Evolutionary conservation across 495 filamentous ascomycete genomes (phyloP).

Genomic region (Penicillium cataractarum): DNA sequence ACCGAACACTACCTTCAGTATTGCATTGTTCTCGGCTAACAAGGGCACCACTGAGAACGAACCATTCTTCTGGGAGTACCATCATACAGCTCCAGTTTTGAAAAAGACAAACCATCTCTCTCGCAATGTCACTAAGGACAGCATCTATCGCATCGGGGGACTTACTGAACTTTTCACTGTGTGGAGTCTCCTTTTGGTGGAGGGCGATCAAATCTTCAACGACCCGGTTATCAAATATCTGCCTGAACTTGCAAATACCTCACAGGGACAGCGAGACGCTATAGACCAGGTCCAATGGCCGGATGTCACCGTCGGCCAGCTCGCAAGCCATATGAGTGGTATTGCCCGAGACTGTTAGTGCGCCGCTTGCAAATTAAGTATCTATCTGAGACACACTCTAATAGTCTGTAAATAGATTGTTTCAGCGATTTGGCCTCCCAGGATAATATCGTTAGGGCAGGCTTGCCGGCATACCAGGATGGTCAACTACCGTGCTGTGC

Average conservation of each 20-base stretch:
- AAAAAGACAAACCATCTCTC: constrained; percentile 22
- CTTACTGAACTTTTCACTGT: constrained; percentile 51
- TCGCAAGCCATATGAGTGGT: constrained; percentile 45
- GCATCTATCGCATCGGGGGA: constrained; percentile 52
- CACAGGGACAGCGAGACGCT: background rate
- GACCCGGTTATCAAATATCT: constrained; percentile 52
- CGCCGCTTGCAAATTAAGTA: background rate
- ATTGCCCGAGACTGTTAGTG: constrained; percentile 43
- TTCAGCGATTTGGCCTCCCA: background rate
- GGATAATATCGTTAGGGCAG: background rate
- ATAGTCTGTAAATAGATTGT: constrained; percentile 12
- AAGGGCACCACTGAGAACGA: constrained; percentile 28
- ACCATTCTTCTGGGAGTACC: constrained; percentile 45
- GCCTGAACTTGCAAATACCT: constrained; percentile 47
- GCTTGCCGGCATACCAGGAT: constrained; percentile 1
- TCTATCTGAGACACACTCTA: background rate
- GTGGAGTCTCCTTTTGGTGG: constrained; percentile 46
- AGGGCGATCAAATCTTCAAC: constrained; percentile 49
- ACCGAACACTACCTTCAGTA: constrained; percentile 46
- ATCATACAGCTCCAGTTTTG: constrained; percentile 49
- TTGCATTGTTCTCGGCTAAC: constrained; percentile 55
- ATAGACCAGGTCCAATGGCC: constrained; percentile 40
- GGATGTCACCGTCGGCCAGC: constrained; percentile 46
- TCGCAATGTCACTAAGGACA: constrained; percentile 34
- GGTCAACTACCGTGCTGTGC: constrained; percentile 12